These are phyloP conservation scores for Coriaria nepalensis DNA, from an alignment of 306 rosid species.

Conservation along the genomic window DNA sequence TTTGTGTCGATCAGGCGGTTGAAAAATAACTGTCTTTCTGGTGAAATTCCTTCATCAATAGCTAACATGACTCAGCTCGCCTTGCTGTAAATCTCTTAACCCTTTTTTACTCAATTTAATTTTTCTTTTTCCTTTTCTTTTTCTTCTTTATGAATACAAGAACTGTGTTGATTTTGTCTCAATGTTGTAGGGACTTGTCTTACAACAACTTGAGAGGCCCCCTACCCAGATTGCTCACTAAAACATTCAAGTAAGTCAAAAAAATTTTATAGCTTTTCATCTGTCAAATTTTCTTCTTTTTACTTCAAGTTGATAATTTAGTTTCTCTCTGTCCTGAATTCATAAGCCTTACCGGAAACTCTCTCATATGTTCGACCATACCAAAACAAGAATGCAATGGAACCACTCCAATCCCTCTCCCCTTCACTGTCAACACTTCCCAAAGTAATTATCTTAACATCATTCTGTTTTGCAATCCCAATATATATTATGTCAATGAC, in stretches of 20 bases:
- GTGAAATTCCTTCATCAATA: conserved; percentile 67
- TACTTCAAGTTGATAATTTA: not conserved
- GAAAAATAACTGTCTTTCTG: conserved; percentile 65
- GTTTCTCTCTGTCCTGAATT: conserved; percentile 6
- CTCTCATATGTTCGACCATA: conserved; percentile 57
- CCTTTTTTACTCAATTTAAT: conserved; percentile 1
- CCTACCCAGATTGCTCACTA: conserved; percentile 53
- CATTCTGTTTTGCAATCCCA: conserved; percentile 9
- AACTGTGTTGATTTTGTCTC: not conserved
- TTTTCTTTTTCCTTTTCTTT: no score
- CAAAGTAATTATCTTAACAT: conserved; percentile 44
- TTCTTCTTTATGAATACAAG: not conserved
- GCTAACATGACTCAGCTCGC: conserved; percentile 64
- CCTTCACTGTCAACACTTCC: conserved; percentile 30
- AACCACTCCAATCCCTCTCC: conserved; percentile 19
- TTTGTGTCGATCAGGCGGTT: conserved; percentile 58
- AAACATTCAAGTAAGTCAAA: conserved; percentile 75
- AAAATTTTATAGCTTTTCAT: not conserved
- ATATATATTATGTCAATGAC: conserved; percentile 1
- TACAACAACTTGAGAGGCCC: conserved; percentile 76
- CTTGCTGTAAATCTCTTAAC: conserved; percentile 49
- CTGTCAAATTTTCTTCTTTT: not conserved
- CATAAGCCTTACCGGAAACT: conserved; percentile 66
- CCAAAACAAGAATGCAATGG: conserved; percentile 41
- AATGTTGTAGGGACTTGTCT: conserved; percentile 57